Base-by-base conservation (phyloP, 148 eudicot genomes). In the Rhododendron ferrugineum region DNA sequence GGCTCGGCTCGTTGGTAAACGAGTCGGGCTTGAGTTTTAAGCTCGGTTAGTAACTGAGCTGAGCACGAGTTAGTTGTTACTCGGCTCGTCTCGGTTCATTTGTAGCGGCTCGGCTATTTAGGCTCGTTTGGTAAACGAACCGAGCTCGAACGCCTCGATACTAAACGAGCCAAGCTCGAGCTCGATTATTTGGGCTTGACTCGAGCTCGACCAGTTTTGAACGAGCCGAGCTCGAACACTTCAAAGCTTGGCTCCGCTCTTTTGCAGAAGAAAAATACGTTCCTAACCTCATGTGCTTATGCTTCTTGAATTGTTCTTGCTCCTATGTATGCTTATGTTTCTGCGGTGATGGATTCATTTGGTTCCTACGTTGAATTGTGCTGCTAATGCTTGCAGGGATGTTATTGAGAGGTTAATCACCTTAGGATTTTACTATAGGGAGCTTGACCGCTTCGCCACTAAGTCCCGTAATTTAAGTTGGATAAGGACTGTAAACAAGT, bases 341-440 rank as follows among this genome's bases (percentile, higher is more conserved):
- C 11, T 70, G 20, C 9, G 14, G 46, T 49, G 66, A 15, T 64
- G 44, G 22, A 60, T 44, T 78, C 46, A 49, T 40, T 32, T 52
- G 3, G 2, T 42, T 77, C 26, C 78, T 40, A n/a, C 26, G 4
- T 10, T 60, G 15, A 60, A 49, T 75, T 32, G 54, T 82, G 32
- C 77, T 83, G 79, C 70, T 77, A 46, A 22, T 83, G 78, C 83
- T 87, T 84, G 87, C 90, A 95, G 99, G 94, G 95, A 95, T 90
- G 94, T 92, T 32, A 97, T 95, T 88, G 94, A 95, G 91, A 94
- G 96, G 87, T 85, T 94, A 50, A 88, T 97, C 79, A 91, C 90
- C 26, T 86, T 97, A 90, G 99, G 99, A 84, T 97, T 97, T 89
- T 97, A 97, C 90, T 95, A 94, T 80, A 84, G 96, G 83, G 99